Conservation (phyloP, 1,284 basidiomycete species). For the Cryptococcus sp. region DNA sequence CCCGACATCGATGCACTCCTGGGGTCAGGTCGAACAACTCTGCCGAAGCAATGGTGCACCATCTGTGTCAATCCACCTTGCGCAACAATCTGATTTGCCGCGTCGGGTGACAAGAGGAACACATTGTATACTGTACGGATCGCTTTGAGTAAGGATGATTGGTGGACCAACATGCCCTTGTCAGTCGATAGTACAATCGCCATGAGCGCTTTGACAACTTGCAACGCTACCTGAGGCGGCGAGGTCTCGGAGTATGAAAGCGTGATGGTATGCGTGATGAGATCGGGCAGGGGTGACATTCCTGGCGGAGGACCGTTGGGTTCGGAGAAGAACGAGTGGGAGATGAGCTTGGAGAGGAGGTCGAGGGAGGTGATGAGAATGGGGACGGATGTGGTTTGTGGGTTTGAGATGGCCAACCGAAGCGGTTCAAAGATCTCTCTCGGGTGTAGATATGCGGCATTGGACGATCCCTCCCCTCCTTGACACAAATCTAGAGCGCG, state of each 20-base stretch:
- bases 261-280: constrained; percentile 91
- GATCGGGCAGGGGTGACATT: constrained; percentile 75
- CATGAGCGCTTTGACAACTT: constrained; percentile 91
- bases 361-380: constrained; percentile 93
- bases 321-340: constrained; percentile 84
- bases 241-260: constrained; percentile 84
- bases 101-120: constrained; percentile 83
- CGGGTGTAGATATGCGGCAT: constrained; percentile 56
- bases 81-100: constrained; percentile 92
- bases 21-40: constrained; percentile 54
- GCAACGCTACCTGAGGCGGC: constrained; percentile 84
- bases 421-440: constrained; percentile 90
- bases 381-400: constrained; percentile 83
- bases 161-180: constrained; percentile 73
- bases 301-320: constrained; percentile 57
- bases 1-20: constrained; percentile 11
- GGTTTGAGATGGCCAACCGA: constrained; percentile 71
- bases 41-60: constrained; percentile 90
- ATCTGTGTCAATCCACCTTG: constrained; percentile 96
- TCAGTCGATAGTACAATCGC: constrained; percentile 82
- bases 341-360: constrained; percentile 92
- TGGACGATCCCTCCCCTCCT: constrained; percentile 64
- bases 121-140: constrained; percentile 96
- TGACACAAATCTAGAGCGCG: constrained; percentile 81
- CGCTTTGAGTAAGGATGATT: constrained; percentile 89